Evolutionary conservation across 2,329 filamentous ascomycete species (phyloP), one percentile per base, ranked within the genome.

Genomic region (Pseudomassariella vexata): DNA sequence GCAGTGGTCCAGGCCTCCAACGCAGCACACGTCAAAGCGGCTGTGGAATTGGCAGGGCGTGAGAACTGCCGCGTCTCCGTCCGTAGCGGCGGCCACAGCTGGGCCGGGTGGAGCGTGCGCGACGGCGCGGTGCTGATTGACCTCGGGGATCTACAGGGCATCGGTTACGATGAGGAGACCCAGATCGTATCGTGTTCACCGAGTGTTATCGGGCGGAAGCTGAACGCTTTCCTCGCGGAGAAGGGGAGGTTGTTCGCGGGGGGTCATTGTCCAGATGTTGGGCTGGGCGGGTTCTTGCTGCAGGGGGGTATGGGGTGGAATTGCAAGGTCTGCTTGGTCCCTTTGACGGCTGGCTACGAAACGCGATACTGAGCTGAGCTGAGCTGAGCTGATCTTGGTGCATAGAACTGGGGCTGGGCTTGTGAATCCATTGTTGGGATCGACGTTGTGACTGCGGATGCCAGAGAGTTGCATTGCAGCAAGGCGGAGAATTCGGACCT

Each of bases 291-390:
- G 0, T 75, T 74, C 39, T 45, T 75, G 15, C 47, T 76, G 10
- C 70, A 74, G 41, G 72, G 71, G 0, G 71, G 71, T 2, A 73
- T 75, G 67, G 71, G 71, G 0, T 76, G 71, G 71, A 73, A 73
- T 42, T 72, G 65, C 41, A 66, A 62, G 47, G 65, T 68, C 37
- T 34, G 57, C 46, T 4, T 19, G 9, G 16, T 16, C 9, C 14
- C 22, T 14, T 17, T n/a, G 18, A 10, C n/a, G n/a, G 9, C 10
- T 17, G 11, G 9, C 9, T 11, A 27, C n/a, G n/a, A 14, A 12
- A n/a, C n/a, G n/a, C n/a, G n/a, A n/a, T n/a, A n/a, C n/a, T n/a
- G n/a, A n/a, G n/a, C n/a, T n/a, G n/a, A n/a, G n/a, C n/a, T n/a
- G n/a, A n/a, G 6, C 35, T 17, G n/a, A 19, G 4, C 19, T 33